These are phyloP conservation scores for Colletotrichum sp. DNA, from an alignment of 2,329 filamentous ascomycete species.

Conservation along the genomic window DNA sequence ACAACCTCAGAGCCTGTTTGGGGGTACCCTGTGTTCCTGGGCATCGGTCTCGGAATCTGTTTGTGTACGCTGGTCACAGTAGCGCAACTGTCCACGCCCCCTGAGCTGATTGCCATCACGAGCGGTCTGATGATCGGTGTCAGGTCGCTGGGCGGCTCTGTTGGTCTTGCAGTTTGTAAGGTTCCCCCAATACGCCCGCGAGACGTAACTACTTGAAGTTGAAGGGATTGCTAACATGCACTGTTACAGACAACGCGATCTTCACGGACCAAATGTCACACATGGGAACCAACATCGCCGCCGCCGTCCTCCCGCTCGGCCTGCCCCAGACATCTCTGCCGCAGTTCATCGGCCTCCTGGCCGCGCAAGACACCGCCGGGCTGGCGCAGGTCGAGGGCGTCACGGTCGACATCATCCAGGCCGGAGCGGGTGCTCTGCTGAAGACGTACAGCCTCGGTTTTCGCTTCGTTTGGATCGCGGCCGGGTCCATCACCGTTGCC, in stretches of 20 bases:
- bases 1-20: slow-evolving; percentile 30
- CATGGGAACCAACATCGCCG: slow-evolving; percentile 34
- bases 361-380: slow-evolving; percentile 27
- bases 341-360: slow-evolving; percentile 30
- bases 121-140: slow-evolving; percentile 41
- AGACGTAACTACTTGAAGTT: not conserved
- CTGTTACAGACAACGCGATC: slow-evolving; percentile 29
- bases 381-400: slow-evolving; percentile 31
- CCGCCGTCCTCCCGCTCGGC: slow-evolving; percentile 32
- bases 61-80: slow-evolving; percentile 38
- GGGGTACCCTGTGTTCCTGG: slow-evolving; percentile 41
- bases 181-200: not conserved
- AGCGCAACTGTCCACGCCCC: slow-evolving; percentile 41
- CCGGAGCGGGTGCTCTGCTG: slow-evolving; percentile 27
- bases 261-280: slow-evolving; percentile 29
- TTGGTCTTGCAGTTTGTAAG: slow-evolving; percentile 38
- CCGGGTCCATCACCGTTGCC: slow-evolving; percentile 28
- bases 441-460: slow-evolving; percentile 34
- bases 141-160: slow-evolving; percentile 39
- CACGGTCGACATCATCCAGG: slow-evolving; percentile 31
- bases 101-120: slow-evolving; percentile 40
- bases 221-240: not conserved
- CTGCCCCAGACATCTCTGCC: slow-evolving; percentile 25
- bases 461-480: slow-evolving; percentile 36
- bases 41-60: slow-evolving; percentile 37